Evolutionary conservation across 2,329 filamentous ascomycete genomes (phyloP).

Genomic region (Aspergillus flavus): DNA sequence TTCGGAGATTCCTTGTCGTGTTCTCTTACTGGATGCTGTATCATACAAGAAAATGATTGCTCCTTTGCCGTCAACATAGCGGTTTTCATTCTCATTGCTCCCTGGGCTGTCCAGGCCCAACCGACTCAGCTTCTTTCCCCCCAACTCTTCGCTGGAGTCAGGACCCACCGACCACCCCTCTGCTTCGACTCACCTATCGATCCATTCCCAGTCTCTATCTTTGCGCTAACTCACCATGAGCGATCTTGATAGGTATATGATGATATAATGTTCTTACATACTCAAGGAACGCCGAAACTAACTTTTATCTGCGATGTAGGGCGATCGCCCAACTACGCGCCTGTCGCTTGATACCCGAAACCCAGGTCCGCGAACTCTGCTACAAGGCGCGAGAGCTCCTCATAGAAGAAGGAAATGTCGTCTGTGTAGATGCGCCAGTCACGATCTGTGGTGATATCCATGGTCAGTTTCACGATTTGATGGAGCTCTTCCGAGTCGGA

Average conservation of each 20-base stretch:
- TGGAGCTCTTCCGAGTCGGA: slow-evolving; percentile 93
- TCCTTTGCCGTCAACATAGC: slow-evolving; percentile 22
- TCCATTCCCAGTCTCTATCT: slow-evolving; percentile 5
- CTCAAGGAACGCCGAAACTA: background rate
- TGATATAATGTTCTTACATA: background rate
- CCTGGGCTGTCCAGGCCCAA: slow-evolving; percentile 14
- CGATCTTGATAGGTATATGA: slow-evolving; percentile 80
- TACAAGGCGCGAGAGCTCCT: slow-evolving; percentile 95
- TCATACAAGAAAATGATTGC: slow-evolving; percentile 24
- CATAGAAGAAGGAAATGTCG: slow-evolving; percentile 97
- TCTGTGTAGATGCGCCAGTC: slow-evolving; percentile 90
- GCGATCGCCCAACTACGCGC: slow-evolving; percentile 94
- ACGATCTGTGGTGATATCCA: slow-evolving; percentile 98
- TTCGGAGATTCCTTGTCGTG: slow-evolving; percentile 1
- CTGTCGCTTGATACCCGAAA: slow-evolving; percentile 93
- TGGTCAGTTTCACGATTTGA: slow-evolving; percentile 93
- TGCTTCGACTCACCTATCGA: slow-evolving; percentile 6
- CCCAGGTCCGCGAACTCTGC: slow-evolving; percentile 93
- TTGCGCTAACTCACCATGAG: slow-evolving; percentile 64
- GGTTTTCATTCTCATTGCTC: slow-evolving; percentile 15
- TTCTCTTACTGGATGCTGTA: slow-evolving; percentile 2
- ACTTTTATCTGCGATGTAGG: slow-evolving; percentile 51
- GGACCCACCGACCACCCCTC: slow-evolving; percentile 21
- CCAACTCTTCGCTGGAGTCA: slow-evolving; percentile 16
- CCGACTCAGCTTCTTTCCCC: slow-evolving; percentile 11